Evolutionary conservation across 2,329 filamentous ascomycete genomes (phyloP).

Genomic region (Fusarium sarcochroum): DNA sequence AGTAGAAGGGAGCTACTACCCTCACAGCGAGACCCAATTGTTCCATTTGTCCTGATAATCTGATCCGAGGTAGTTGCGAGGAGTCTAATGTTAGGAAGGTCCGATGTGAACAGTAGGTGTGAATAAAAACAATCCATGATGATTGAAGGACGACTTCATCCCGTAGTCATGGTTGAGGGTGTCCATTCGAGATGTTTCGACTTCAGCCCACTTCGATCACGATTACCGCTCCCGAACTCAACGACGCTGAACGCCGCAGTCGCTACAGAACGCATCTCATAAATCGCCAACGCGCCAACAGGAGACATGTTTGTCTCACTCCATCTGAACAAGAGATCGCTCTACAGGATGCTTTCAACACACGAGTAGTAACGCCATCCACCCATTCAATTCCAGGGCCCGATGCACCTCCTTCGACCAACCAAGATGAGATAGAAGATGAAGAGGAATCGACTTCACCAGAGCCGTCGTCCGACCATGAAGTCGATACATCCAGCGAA

Average conservation of each 20-base stretch:
- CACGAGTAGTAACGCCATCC: background rate
- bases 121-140: background rate
- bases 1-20: background rate
- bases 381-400: background rate
- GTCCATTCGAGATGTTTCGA: conserved; percentile 36
- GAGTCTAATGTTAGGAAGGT: background rate
- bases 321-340: background rate
- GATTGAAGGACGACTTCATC: background rate
- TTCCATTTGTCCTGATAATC: background rate
- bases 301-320: background rate
- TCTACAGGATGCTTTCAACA: background rate
- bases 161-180: background rate
- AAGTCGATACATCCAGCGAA: background rate
- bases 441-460: background rate
- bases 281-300: background rate
- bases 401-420: background rate
- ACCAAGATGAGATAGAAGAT: background rate
- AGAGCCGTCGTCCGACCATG: background rate
- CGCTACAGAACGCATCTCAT: conserved; percentile 40
- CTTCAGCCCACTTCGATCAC: conserved; percentile 38
- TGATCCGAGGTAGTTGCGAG: background rate
- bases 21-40: background rate
- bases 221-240: conserved; percentile 35
- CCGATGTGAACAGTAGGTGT: background rate
- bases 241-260: conserved; percentile 39